Conservation (phyloP, 2,329 filamentous ascomycete genomes). For the Ceratocystis cubensis region DNA sequence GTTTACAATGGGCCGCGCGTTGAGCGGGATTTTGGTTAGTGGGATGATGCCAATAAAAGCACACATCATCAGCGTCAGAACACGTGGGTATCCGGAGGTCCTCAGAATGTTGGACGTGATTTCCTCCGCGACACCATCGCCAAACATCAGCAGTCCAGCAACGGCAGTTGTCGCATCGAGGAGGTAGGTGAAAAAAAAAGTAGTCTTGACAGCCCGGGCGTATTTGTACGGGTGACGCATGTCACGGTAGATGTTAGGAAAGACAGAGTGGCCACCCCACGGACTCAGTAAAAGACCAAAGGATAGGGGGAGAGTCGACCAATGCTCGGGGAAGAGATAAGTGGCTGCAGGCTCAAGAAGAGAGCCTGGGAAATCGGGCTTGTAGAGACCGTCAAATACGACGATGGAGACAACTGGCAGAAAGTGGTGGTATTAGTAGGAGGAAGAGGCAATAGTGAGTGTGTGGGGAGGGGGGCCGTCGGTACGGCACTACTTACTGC, state of each 20-base stretch:
- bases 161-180: constrained; percentile 74
- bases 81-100: constrained; percentile 59
- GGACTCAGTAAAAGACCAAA: constrained; percentile 80
- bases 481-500: constrained; percentile 48
- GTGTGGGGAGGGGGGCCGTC: not conserved
- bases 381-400: constrained; percentile 74
- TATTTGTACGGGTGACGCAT: constrained; percentile 73
- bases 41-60: constrained; percentile 86
- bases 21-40: constrained; percentile 86
- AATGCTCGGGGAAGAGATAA: constrained; percentile 72
- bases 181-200: constrained; percentile 76
- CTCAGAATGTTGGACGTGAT: constrained; percentile 81
- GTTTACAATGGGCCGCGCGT: constrained; percentile 73
- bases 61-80: constrained; percentile 65
- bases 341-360: constrained; percentile 68
- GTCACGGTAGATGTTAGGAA: constrained; percentile 64
- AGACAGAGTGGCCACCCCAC: constrained; percentile 53
- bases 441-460: too few relatives aligned
- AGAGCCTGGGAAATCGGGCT: constrained; percentile 66
- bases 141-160: constrained; percentile 86
- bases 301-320: constrained; percentile 74
- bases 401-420: constrained; percentile 65
- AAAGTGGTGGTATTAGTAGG: not conserved
- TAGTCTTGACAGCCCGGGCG: constrained; percentile 57
- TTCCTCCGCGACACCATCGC: constrained; percentile 73